phyloP scores from a whole-genome alignment of 164 flowering plant genomes.

The Taxillus chinensis region DNA sequence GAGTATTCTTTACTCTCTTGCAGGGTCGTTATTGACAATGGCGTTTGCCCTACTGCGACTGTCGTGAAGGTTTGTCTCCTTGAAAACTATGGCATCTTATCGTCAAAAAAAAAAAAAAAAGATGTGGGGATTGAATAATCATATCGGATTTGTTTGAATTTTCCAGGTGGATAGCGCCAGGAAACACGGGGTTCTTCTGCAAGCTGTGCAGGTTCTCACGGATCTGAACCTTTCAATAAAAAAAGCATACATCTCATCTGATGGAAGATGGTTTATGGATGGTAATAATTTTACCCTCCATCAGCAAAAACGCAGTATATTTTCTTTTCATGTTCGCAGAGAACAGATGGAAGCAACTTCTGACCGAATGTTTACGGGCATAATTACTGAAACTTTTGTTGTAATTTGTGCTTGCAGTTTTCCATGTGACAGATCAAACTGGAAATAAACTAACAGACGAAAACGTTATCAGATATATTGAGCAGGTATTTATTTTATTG shows the following conservation, averaged over 20 bases:
- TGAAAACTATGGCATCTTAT: background rate
- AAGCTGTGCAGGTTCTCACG: constrained; percentile 59
- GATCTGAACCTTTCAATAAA: constrained; percentile 57
- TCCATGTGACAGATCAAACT: constrained; percentile 77
- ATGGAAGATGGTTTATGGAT: constrained; percentile 68
- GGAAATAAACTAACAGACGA: constrained; percentile 79
- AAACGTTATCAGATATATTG: constrained; percentile 62
- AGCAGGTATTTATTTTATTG: constrained; percentile 43
- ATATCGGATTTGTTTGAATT: background rate
- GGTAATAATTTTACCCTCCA: constrained; percentile 31
- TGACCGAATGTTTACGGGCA: too few relatives aligned
- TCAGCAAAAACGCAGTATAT: background rate
- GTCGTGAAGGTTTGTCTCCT: constrained; percentile 68
- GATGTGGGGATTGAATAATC: background rate
- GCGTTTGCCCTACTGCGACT: constrained; percentile 61
- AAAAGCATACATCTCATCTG: constrained; percentile 56
- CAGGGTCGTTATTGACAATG: constrained; percentile 95
- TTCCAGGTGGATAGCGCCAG: constrained; percentile 57
- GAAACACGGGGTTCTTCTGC: constrained; percentile 52
- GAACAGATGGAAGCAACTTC: too few relatives aligned
- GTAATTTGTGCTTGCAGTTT: constrained; percentile 38
- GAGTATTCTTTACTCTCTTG: constrained; percentile 4
- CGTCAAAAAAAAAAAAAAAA: background rate
- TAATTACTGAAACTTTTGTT: too few relatives aligned
- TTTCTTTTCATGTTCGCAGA: background rate